Base-by-base conservation (phyloP, 1,284 basidiomycete species). In the Papiliotrema nemorosa region DNA sequence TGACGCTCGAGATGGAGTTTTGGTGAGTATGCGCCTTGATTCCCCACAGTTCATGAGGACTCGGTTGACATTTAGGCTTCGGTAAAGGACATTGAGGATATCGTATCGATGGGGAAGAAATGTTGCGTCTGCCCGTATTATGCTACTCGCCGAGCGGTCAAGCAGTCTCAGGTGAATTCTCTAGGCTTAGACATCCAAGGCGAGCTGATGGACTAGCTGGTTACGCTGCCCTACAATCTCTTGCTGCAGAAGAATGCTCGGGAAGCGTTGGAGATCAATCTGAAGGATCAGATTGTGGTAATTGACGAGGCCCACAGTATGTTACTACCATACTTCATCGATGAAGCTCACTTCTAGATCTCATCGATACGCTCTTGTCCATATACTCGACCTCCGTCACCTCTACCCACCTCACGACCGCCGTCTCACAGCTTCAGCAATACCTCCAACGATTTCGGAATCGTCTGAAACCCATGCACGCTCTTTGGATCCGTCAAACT, bases 271-370 rank as follows among this genome's bases (percentile, higher is more conserved):
- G 87, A 87, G 0, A 92, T 92, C 61, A 84, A 87, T 66, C 78
- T 91, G 44, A 86, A 80, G 29, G 82, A 84, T 65, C 89, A 94
- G 62, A 79, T 97, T 14, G 82, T 98, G 12, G 80, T 98, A 37
- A 84, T 98, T 50, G 94, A 98, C 69, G 94, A 98, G 76, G 96
- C 93, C 0, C 94, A 98, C 74, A 98, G 89, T 90, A 62, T 56
- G 87, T 77, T n/a, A n/a, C n/a, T n/a, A n/a, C n/a, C n/a, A n/a
- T n/a, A n/a, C n/a, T n/a, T n/a, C n/a, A n/a, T 24, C 34, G 5
- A 42, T 5, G n/a, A 1, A n/a, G 24, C 10, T 14, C 6, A 34
- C n/a, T 3, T 10, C 20, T 6, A 90, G 89, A 93, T 68, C 72
- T 92, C 39, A 90, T 90, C 57, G 84, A 92, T 20, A 92, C 91